Percentiles rank a stretch among this genome's conserved stretches.
phyloP scores from a whole-genome alignment of 345 rosid species.

The Pistacia atlantica region DNA sequence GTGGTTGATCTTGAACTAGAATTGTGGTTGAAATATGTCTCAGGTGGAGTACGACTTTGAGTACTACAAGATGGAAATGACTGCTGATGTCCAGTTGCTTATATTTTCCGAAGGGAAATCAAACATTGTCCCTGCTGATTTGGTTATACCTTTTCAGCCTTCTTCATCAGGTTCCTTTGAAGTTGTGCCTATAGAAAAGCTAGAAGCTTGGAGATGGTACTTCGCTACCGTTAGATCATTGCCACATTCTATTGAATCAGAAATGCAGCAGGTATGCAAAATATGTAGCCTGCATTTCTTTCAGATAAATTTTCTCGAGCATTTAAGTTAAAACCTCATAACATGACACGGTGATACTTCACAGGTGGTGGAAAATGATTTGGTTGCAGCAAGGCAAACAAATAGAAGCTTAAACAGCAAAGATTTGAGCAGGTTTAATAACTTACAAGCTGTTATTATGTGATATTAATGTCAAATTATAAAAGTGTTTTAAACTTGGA shows the following conservation, averaged over 20 bases:
- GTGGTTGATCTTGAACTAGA: background rate
- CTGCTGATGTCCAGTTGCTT: constrained; percentile 78
- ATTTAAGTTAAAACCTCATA: too few species aligned
- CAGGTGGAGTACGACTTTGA: constrained; percentile 91
- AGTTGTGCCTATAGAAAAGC: constrained; percentile 44
- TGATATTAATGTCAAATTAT: background rate
- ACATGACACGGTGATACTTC: background rate
- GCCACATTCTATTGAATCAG: constrained; percentile 69
- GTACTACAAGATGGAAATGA: constrained; percentile 87
- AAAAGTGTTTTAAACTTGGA: too few species aligned
- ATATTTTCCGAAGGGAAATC: constrained; percentile 84
- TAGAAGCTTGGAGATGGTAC: constrained; percentile 88
- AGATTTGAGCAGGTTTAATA: constrained; percentile 78
- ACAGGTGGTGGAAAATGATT: constrained; percentile 79
- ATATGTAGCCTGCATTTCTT: constrained; percentile 2
- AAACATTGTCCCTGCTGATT: constrained; percentile 80
- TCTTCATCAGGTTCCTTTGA: constrained; percentile 40
- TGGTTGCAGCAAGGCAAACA: constrained; percentile 80
- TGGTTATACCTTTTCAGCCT: constrained; percentile 81
- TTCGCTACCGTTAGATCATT: constrained; percentile 70
- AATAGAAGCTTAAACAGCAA: constrained; percentile 74
- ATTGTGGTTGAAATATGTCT: constrained; percentile 15
- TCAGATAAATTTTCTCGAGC: background rate
- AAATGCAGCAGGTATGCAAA: constrained; percentile 69
- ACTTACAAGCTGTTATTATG: background rate